Conservation (phyloP, 768 basidiomycete genomes). For the Amanita pseudoporphyria region DNA sequence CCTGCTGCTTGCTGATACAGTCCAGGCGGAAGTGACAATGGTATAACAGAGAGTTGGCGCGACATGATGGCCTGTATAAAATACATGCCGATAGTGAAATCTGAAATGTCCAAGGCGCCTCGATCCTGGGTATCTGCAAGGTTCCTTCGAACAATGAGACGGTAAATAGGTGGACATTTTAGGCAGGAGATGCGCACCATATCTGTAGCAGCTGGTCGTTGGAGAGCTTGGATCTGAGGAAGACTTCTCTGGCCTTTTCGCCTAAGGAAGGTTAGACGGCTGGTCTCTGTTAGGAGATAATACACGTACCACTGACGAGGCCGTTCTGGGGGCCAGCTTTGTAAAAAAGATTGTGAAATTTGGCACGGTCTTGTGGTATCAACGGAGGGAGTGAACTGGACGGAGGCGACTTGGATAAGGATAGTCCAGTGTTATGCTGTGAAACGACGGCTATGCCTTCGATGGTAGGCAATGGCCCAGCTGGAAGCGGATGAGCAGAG, state of each 20-base stretch:
- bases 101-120: conserved; percentile 78
- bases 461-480: conserved; percentile 76
- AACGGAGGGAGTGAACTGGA: conserved; percentile 54
- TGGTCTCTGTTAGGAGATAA: not conserved
- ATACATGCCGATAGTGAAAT: conserved; percentile 96
- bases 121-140: conserved; percentile 93
- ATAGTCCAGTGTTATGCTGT: conserved; percentile 50
- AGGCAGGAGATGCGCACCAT: conserved; percentile 47
- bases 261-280: conserved; percentile 30
- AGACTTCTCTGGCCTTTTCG: conserved; percentile 83
- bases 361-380: conserved; percentile 71
- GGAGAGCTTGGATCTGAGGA: conserved; percentile 82
- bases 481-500: conserved; percentile 28
- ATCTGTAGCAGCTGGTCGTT: conserved; percentile 87
- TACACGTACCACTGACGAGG: conserved; percentile 56
- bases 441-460: conserved; percentile 53
- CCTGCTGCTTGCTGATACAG: conserved; percentile 78
- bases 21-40: conserved; percentile 67
- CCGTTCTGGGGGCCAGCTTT: conserved; percentile 66
- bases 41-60: conserved; percentile 60
- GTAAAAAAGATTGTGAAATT: conserved; percentile 74
- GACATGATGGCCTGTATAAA: conserved; percentile 93
- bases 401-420: conserved; percentile 55
- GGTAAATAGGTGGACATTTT: conserved; percentile 2
- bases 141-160: conserved; percentile 42